Evolutionary conservation across 2,329 filamentous ascomycete genomes (phyloP), one percentile per base, ranked within the genome.

Genomic region (Chaetomium sp.): DNA sequence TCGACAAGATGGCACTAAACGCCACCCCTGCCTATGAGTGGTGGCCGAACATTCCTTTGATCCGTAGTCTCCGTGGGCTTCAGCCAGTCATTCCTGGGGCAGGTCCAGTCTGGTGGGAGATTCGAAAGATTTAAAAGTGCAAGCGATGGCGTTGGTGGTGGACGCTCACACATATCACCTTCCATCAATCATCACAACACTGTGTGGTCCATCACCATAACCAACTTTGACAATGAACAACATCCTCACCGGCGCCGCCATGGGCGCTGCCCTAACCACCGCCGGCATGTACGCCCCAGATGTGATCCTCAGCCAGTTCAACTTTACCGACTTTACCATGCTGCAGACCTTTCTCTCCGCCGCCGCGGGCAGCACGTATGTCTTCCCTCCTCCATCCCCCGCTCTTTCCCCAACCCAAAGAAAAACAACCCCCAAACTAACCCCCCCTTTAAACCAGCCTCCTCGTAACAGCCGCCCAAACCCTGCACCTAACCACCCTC

Each of bases 281-380:
- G 81, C 87, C 1, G 87, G 87, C 33, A 85, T 90, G 63, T 84
- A 84, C 70, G 78, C 83, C 45, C 87, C 88, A 0, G 77, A 81
- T 0, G 79, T 88, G 55, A 87, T 91, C 69, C 74, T 85, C 63
- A 76, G 79, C 9, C 88, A 90, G 76, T 82, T 90, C 76, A 80
- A 78, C 27, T 77, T 89, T 54, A 75, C 81, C 56, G 82, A 88
- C 72, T 89, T 84, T 75, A 86, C 87, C 72, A 90, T 90, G 87
- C 73, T 88, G 33, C 83, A 89, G 74, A 81, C 82, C 10, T 90
- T 90, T 70, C 75, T 90, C 4, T 81, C 84, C 1, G 88, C 87
- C 3, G 85, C 85, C 10, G 87, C 84, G 29, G 81, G 79, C 69
- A 89, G 85, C 75, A 83, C 84, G 85, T 88, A 80, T 74, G 85